phyloP scores from a whole-genome alignment of 345 rosid genomes.

The Gossypium sturtianum region DNA sequence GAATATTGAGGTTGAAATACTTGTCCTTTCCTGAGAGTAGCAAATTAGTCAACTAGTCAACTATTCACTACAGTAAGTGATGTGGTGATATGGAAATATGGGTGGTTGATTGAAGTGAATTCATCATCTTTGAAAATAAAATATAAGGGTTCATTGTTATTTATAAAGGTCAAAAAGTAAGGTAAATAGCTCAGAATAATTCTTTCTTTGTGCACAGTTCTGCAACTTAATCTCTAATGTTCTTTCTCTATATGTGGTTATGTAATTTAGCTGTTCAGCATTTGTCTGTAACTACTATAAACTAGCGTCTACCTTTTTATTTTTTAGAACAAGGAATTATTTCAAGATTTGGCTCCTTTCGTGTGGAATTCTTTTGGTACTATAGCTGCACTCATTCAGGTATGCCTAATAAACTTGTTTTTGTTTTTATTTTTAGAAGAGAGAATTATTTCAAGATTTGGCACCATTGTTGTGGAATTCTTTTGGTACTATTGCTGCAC shows the following conservation, averaged over 20 bases:
- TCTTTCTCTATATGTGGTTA: constrained; percentile 18
- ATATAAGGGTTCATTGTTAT: not conserved
- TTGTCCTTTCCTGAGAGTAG: not conserved
- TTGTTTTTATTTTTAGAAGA: constrained; percentile 50
- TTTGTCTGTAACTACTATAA: constrained; percentile 26
- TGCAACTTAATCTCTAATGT: constrained; percentile 3
- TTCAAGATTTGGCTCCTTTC: constrained; percentile 97
- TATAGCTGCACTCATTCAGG: constrained; percentile 74
- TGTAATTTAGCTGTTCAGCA: constrained; percentile 19
- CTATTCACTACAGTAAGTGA: not conserved
- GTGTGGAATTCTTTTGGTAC: constrained; percentile 92
- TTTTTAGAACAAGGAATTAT: constrained; percentile 84
- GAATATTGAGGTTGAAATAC: constrained; percentile 1
- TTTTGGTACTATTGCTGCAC: constrained; percentile 76
- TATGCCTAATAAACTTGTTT: constrained; percentile 27
- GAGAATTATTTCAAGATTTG: constrained; percentile 94
- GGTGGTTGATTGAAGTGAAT: constrained; percentile 2
- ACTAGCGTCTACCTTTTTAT: constrained; percentile 32
- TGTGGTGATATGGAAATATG: not conserved
- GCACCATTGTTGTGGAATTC: constrained; percentile 96
- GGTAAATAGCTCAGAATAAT: not conserved
- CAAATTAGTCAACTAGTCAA: not conserved
- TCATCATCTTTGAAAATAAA: not conserved
- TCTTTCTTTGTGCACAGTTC: not conserved
- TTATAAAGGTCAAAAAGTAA: not conserved